These are phyloP conservation scores for Arachnomyces sp. DNA, from an alignment of 2,329 filamentous ascomycete species.

Conservation along the genomic window DNA sequence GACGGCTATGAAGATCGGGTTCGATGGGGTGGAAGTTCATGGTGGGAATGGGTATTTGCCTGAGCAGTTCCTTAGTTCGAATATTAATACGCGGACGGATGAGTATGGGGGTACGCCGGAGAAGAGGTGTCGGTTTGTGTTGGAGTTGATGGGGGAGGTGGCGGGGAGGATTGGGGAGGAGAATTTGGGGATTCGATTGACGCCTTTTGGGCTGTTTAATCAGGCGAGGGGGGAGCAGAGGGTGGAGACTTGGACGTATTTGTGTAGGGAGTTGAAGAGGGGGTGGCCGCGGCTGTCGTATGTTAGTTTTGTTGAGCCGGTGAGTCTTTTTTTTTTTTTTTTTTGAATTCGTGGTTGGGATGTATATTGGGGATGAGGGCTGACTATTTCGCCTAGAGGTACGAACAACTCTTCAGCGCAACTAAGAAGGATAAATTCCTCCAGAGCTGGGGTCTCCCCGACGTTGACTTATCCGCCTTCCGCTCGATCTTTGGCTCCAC, in stretches of 20 bases:
- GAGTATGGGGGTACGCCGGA: conserved; percentile 44
- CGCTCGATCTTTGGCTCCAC: conserved; percentile 45
- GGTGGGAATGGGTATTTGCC: conserved; percentile 44
- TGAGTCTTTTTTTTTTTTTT: conserved; percentile 9
- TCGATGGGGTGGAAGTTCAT: conserved; percentile 46
- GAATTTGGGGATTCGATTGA: conserved; percentile 39
- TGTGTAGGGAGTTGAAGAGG: conserved; percentile 43
- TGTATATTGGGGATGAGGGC: neutral
- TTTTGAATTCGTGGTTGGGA: neutral
- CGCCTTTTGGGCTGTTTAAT: conserved; percentile 46
- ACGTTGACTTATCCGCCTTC: conserved; percentile 41
- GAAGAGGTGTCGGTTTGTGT: conserved; percentile 47
- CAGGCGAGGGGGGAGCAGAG: conserved; percentile 43
- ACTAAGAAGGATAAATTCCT: conserved; percentile 44
- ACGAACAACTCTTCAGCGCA: conserved; percentile 44
- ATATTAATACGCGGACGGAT: conserved; percentile 43
- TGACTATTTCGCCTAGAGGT: conserved; percentile 24
- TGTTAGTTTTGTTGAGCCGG: conserved; percentile 49
- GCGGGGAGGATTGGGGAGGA: conserved; percentile 38
- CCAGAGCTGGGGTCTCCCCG: conserved; percentile 38
- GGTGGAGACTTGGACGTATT: conserved; percentile 45
- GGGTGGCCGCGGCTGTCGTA: conserved; percentile 40
- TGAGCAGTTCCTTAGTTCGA: conserved; percentile 46
- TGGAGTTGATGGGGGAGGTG: conserved; percentile 46
- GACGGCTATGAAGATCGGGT: conserved; percentile 48